Base-by-base conservation (phyloP, 2,329 filamentous ascomycete species). In the Fusarium sp. region DNA sequence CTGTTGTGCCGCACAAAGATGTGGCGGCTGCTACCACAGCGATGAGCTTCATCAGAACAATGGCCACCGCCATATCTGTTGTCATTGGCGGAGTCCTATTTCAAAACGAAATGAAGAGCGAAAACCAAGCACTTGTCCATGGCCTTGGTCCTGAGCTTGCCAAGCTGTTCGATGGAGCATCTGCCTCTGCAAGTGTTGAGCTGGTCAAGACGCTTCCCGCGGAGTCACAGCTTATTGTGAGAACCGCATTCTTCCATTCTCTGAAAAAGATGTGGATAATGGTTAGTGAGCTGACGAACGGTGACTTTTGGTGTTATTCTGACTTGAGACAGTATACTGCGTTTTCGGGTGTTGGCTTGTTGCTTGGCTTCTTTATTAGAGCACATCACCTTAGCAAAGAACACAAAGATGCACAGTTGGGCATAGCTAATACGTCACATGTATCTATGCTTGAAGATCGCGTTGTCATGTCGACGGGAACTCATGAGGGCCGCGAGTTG, bases 51-150 rank as follows among this genome's bases (percentile, higher is more conserved):
- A 80, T 87, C 7, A 84, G 90, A 27, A 89, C 89, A 53, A 80
- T 92, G 4, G 86, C 87, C 4, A 90, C 87, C 0, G 84, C 87
- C 1, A 83, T 88, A n/a, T 87, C 86, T 0, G 83, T 92, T 45
- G 89, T 92, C 1, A 82, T 92, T 32, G 91, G 91, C 6, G 86
- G 89, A 4, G 89, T 92, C 7, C 82, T 93, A 6, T 93, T 93
- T 77, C 88, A 92, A 74, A 92, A 93, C 72, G 79, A 84, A 47
- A 90, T 92, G 86, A 78, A 84, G 56, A 77, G 77, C 25, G 82
- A 85, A 58, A 80, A 81, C 10, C 68, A 78, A 7, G 69, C 74
- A 14, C 81, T 90, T 43, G 76, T 78, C 14, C 71, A 78, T 17
- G 75, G 81, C 0, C 80, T 91, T 0, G 83, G 84, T 1, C 78